Base-by-base conservation (phyloP, 2,329 filamentous ascomycete genomes). In the Xylariaceae sp. region DNA sequence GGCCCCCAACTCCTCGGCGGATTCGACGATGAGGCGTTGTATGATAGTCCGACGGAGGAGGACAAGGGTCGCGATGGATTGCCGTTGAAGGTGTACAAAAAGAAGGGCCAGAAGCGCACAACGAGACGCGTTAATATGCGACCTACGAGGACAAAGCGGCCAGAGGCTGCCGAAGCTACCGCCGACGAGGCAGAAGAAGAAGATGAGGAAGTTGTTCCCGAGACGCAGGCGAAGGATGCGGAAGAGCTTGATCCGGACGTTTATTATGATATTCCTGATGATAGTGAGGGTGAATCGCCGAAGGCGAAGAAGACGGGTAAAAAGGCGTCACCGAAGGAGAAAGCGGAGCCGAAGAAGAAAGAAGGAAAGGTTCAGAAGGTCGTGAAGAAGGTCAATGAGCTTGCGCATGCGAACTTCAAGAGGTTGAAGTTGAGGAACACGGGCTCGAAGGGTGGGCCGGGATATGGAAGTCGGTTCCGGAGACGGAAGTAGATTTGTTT, bases 91-190 rank as follows among this genome's bases (percentile, higher is more conserved):
- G 74, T 83, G 1, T 93, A 82, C 78, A 93, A 92, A 79, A 94
- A 94, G 81, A 90, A 89, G 77, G 89, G 89, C 0, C 82, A 89
- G 71, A 94, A 94, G 77, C 80, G 90, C 62, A 90, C 89, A 57
- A 93, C 90, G 2, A 80, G 86, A 62, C 78, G 80, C 52, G 80
- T 83, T 57, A 91, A 86, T 61, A 89, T 88, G 76, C 79, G 76
- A 62, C 84, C 83, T 1, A 80, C 74, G 0, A 71, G 76, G 57
- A 70, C 72, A 5, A 81, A 80, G 67, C 79, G 84, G 44, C 78
- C 81, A 18, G 63, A 72, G 3, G 58, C 64, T 3, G 70, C 68
- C n/a, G 69, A 72, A 2, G 70, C 72, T 11, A 68, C 71, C 0
- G 72, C 73, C 1, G 70, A 71, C 7, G 72, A 73, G 1, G 70